These are phyloP conservation scores for Ballota nigra DNA, from an alignment of 257 asterid genomes.

Conservation along the genomic window DNA sequence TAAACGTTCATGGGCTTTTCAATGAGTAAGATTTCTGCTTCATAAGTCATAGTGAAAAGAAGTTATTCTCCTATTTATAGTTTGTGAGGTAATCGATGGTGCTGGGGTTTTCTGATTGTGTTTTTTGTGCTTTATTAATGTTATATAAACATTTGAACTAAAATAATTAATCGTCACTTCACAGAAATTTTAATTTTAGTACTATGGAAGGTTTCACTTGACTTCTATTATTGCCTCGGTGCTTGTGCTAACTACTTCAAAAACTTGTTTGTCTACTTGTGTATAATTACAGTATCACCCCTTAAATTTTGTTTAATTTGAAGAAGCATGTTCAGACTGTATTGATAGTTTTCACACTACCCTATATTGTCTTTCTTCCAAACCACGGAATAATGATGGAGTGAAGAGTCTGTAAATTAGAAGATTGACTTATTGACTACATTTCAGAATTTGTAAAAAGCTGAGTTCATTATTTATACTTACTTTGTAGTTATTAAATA, in stretches of 20 bases:
- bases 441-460: not conserved
- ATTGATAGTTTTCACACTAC: not conserved
- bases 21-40: slow-evolving; percentile 57
- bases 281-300: not conserved
- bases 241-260: not conserved
- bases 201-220: not conserved
- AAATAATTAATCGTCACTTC: not conserved
- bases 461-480: not conserved
- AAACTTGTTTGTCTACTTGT: not conserved
- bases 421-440: not conserved
- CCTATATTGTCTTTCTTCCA: not conserved
- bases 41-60: not conserved
- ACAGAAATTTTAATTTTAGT: not conserved
- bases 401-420: not conserved
- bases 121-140: not conserved
- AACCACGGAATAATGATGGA: not conserved
- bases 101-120: not conserved
- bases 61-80: not conserved
- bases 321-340: not conserved
- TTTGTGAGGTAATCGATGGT: not conserved
- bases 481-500: not conserved
- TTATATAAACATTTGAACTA: not conserved
- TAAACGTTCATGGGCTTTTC: slow-evolving; percentile 69
- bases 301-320: slow-evolving; percentile 8
- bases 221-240: not conserved